Conservation (phyloP, 495 filamentous ascomycete genomes). For the Podospora conica region DNA sequence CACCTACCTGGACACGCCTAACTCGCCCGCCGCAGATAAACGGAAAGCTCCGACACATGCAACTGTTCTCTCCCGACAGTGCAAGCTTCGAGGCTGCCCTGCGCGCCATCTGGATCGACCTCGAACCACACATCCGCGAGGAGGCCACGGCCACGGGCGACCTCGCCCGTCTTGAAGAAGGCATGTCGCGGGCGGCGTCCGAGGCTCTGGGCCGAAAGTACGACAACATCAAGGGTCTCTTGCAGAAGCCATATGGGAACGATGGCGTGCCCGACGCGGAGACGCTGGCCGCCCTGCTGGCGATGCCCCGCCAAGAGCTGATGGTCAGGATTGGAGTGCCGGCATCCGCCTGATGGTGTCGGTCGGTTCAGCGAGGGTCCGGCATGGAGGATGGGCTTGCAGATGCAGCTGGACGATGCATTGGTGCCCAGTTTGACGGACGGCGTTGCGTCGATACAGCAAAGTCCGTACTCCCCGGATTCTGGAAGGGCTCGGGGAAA, state of each 20-base stretch:
- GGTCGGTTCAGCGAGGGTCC: background rate
- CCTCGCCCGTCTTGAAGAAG: conserved; percentile 21
- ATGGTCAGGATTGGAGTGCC: conserved; percentile 22
- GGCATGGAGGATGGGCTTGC: background rate
- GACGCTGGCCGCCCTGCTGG: conserved; percentile 21
- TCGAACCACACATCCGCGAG: conserved; percentile 28
- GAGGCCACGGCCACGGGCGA: conserved; percentile 15
- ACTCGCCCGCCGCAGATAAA: conserved; percentile 18
- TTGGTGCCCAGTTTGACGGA: background rate
- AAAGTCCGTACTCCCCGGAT: no score
- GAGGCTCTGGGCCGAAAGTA: conserved; percentile 23
- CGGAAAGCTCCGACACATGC: conserved; percentile 25
- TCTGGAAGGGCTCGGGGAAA: no score
- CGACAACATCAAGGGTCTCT: conserved; percentile 22
- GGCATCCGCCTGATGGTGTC: background rate
- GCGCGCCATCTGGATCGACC: conserved; percentile 26
- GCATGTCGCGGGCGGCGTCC: conserved; percentile 18
- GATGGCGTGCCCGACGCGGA: conserved; percentile 18
- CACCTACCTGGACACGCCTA: background rate
- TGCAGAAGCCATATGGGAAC: conserved; percentile 26
- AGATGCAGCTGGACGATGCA: background rate
- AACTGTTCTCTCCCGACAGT: conserved; percentile 13
- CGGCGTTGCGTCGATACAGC: background rate
- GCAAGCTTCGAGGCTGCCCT: conserved; percentile 21
- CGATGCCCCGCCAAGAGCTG: conserved; percentile 22